Evolutionary conservation across 2,329 filamentous ascomycete species (phyloP).

Genomic region (Helminthosporium solani): DNA sequence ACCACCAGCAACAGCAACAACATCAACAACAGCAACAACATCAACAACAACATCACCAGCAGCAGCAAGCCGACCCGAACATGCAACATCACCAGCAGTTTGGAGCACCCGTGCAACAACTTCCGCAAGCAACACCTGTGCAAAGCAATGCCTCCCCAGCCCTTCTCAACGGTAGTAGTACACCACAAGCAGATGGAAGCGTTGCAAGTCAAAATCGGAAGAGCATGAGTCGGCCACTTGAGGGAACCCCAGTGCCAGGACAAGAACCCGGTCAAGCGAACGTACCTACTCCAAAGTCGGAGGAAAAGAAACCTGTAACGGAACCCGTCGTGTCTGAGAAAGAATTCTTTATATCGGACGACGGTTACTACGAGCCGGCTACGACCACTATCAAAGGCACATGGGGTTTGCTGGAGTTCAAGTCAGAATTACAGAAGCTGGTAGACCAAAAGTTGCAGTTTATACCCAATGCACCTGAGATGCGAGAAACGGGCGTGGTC

Average conservation of each 20-base stretch:
- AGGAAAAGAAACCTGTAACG: conserved; percentile 17
- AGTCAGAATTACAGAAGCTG: conserved; percentile 67
- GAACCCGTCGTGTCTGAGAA: conserved; percentile 18
- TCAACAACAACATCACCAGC: conserved; percentile 6
- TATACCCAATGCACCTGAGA: conserved; percentile 72
- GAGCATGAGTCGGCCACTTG: conserved; percentile 40
- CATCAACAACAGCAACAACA: conserved; percentile 24
- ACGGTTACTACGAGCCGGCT: conserved; percentile 32
- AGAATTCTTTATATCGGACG: conserved; percentile 22
- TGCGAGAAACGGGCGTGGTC: conserved; percentile 79
- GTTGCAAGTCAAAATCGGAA: conserved; percentile 33
- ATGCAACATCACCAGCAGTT: conserved; percentile 22
- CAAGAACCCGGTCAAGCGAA: conserved; percentile 29
- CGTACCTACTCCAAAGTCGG: conserved; percentile 33
- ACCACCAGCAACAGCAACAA: conserved; percentile 17
- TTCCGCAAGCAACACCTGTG: conserved; percentile 45
- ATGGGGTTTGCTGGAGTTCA: conserved; percentile 45
- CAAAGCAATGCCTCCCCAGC: conserved; percentile 52
- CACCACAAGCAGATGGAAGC: conserved; percentile 44
- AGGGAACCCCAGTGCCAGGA: conserved; percentile 38
- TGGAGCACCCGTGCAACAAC: conserved; percentile 29
- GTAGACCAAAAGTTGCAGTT: conserved; percentile 66
- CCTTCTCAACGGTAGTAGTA: conserved; percentile 47
- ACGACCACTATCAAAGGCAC: conserved; percentile 22
- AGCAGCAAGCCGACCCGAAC: conserved; percentile 13